A percentile compares a stretch with the other conserved stretches of the same genome.
Conservation (phyloP, 805 yeast species). For the Schizosaccharomyces japonicus region DNA sequence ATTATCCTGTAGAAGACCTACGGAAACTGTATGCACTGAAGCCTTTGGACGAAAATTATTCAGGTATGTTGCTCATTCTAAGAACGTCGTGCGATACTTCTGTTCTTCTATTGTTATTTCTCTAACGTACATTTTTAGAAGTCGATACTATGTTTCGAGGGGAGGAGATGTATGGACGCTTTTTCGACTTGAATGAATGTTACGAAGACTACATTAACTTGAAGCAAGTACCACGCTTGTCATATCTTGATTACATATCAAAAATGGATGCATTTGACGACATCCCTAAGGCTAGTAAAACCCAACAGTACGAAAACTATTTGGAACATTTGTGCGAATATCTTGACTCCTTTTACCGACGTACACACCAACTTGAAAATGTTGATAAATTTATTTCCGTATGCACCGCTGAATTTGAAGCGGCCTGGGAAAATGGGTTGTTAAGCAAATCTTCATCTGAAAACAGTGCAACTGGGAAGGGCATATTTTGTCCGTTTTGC, state of each 20-base stretch:
- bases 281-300: slow-evolving; percentile 12
- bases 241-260: slow-evolving; percentile 30
- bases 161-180: slow-evolving; percentile 42
- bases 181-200: slow-evolving; percentile 29
- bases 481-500: slow-evolving; percentile 38
- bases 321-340: slow-evolving; percentile 26
- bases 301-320: slow-evolving; percentile 22
- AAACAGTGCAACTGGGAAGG: slow-evolving; percentile 5
- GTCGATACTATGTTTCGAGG: slow-evolving; percentile 29
- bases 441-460: slow-evolving; percentile 8
- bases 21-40: slow-evolving; percentile 11
- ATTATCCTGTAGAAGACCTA: slow-evolving; percentile 15
- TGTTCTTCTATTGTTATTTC: neutral
- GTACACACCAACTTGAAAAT: slow-evolving; percentile 27
- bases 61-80: slow-evolving; percentile 8
- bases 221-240: slow-evolving; percentile 15
- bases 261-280: slow-evolving; percentile 21
- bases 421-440: slow-evolving; percentile 12
- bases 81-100: neutral
- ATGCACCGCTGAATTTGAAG: slow-evolving; percentile 14
- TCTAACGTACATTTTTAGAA: slow-evolving; percentile 7
- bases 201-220: slow-evolving; percentile 34
- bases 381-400: slow-evolving; percentile 16
- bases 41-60: slow-evolving; percentile 26
- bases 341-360: slow-evolving; percentile 24